Base-by-base conservation (phyloP, 1,284 basidiomycete species). In the Cryptococcus sp. region DNA sequence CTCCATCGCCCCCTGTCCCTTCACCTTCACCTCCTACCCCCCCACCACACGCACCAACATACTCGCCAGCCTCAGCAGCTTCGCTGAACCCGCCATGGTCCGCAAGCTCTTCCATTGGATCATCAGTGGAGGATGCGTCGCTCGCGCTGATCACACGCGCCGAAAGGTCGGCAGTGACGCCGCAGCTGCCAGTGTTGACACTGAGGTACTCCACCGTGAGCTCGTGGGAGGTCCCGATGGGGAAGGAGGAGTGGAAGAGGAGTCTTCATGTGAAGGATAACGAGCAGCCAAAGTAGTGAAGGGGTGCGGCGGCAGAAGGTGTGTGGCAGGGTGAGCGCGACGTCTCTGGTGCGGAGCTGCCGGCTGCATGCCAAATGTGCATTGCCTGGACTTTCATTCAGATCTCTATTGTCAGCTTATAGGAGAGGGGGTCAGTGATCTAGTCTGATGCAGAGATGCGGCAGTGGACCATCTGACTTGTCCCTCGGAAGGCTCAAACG, bases 81-180 rank as follows among this genome's bases (percentile, higher is more conserved):
- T 47, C 38, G 20, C 38, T 23, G 39, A 15, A 2, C 44, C 28
- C 4, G 35, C 43, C 28, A 11, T 18, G 15, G 36, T 20, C 46
- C 7, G 21, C 43, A 21, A 38, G 16, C 13, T 39, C 42, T 7
- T 53, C 50, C 23, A 28, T 42, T 13, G 12, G 35, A 11, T 50
- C 47, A 5, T 55, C 53, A 1, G 21, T 53, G 24, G 50, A 50
- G 23, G 46, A 51, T 6, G 43, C 13, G 5, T 18, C 49, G 11
- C n/a, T 24, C 11, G 49, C 45, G n/a, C 36, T 20, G 20, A 53
- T 53, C 6, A n/a, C 28, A 2, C 40, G n/a, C 4, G 24, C 46
- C 8, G 54, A 56, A 16, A 45, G 52, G 28, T 59, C 55, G 21
- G 57, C 55, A 18, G 55, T 62, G 18, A 63, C 57, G 15, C 61